A percentile compares a stretch with the other conserved stretches of the same genome.
These are phyloP conservation scores for Colletotrichum higginsianum DNA, from an alignment of 2,329 filamentous ascomycete species.

Conservation along the genomic window DNA sequence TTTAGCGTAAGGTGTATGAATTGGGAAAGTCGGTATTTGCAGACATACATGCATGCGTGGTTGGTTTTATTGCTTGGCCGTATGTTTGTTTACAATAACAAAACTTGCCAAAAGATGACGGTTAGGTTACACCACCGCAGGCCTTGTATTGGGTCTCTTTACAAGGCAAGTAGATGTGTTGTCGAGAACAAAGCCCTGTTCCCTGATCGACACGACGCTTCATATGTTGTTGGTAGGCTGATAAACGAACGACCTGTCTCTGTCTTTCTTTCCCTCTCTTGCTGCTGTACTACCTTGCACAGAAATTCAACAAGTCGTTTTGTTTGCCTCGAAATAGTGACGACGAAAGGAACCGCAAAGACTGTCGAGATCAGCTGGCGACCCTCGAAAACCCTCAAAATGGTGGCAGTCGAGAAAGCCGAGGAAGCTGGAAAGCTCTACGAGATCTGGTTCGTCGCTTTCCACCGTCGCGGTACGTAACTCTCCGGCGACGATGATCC, in stretches of 20 bases:
- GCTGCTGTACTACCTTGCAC: background rate
- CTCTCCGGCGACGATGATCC: constrained; percentile 4
- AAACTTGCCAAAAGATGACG: too few relatives aligned
- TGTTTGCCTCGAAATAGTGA: background rate
- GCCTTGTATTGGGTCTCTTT: too few relatives aligned
- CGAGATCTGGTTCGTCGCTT: constrained; percentile 27
- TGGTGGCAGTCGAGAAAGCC: background rate
- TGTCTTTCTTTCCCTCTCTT: background rate
- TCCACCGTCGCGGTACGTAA: constrained; percentile 12
- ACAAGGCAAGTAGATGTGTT: background rate
- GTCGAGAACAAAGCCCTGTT: background rate
- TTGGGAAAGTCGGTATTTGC: too few relatives aligned
- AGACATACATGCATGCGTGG: too few relatives aligned
- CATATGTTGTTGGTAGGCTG: background rate
- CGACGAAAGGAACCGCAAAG: too few relatives aligned
- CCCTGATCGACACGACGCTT: fast-evolving
- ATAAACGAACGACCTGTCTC: background rate
- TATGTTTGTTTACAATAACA: too few relatives aligned
- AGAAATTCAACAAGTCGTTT: background rate
- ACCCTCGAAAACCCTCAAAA: background rate
- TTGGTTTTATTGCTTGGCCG: too few relatives aligned
- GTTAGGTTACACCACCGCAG: too few relatives aligned
- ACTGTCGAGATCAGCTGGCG: background rate
- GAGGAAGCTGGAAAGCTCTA: constrained; percentile 24
- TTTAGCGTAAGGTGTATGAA: too few relatives aligned